phyloP scores from a whole-genome alignment of 1,139 yeast genomes.

The Suhomyces atakaporum region DNA sequence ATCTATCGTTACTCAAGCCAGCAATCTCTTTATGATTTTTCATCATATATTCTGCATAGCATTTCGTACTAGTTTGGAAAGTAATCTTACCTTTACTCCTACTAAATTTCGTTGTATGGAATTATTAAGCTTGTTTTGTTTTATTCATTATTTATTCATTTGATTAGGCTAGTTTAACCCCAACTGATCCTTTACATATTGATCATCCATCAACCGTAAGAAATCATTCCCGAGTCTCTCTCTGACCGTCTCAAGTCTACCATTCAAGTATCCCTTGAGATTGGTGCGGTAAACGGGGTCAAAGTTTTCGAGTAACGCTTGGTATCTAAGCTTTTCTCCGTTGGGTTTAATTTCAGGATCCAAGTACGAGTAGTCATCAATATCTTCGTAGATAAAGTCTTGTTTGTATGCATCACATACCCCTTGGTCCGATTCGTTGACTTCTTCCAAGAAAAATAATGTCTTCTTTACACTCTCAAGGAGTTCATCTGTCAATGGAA shows the following conservation, averaged over 20 bases:
- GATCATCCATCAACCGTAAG: slow-evolving; percentile 4
- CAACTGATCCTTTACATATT: slow-evolving; percentile 10
- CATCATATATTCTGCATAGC: no score
- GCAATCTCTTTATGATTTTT: no score
- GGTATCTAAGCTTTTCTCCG: slow-evolving; percentile 61
- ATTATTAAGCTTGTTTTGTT: neutral
- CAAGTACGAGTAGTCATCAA: slow-evolving; percentile 49
- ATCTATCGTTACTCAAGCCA: no score
- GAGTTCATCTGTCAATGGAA: slow-evolving; percentile 31
- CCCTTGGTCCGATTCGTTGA: slow-evolving; percentile 61
- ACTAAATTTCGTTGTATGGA: neutral
- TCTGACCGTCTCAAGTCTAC: slow-evolving; percentile 25
- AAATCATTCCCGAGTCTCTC: slow-evolving; percentile 27
- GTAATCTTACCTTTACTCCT: no score
- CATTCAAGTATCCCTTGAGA: slow-evolving; percentile 30
- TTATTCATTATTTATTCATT: neutral
- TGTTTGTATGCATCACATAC: slow-evolving; percentile 64
- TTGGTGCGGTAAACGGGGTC: slow-evolving; percentile 67
- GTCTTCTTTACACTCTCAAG: slow-evolving; percentile 51
- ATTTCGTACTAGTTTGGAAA: no score
- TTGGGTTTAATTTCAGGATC: slow-evolving; percentile 51
- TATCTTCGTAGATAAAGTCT: slow-evolving; percentile 55
- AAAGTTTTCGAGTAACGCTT: slow-evolving; percentile 39
- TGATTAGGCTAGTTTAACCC: neutral
- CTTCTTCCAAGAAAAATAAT: slow-evolving; percentile 70